Evolutionary conservation across 208 protist genomes (phyloP), one percentile per base, ranked within the genome.

Genomic region (Wallacemonas sp.): DNA sequence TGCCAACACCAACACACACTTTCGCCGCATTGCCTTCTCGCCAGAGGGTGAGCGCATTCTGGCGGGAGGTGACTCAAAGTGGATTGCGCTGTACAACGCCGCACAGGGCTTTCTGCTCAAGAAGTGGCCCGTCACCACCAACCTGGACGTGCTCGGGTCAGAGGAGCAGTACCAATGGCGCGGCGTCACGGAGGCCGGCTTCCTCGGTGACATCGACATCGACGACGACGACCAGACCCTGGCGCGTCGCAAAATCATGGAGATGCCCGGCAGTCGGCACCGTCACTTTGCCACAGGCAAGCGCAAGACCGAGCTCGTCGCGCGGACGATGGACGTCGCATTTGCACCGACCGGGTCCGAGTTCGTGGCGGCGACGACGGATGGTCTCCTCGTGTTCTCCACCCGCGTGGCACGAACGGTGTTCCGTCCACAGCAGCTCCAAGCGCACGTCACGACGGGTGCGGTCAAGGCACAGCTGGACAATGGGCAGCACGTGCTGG

Each of bases 91-190:
- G 41, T 96, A 94, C 69, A 88, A 96, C 66, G 86, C 91, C 26
- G 83, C 72, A 21, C 91, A 96, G 71, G 91, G 91, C 19, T 94
- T 91, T 62, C 82, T 96, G 61, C 70, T 96, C 38, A 76, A 84
- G 61, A 96, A 96, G 78, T 96, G 91, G 88, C 86, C 91, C 51
- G 80, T 96, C 62, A 93, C 91, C 27, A 86, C 80, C 26, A 96
- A 96, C 67, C 75, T 93, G 22, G 88, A 96, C 61, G 76, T 94
- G 17, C 82, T 90, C 31, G 91, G 91, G 9, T 83, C 86, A 19
- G 91, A 96, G 75, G 91, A 96, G 70, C 91, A 96, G 77, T 96
- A 90, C 62, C 84, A 90, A 65, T 96, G 86, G 84, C 88, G 88
- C 60, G 75, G 68, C 67, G 78, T 83, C 24, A 94, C 82, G 30